Base-by-base conservation (phyloP, 2,329 filamentous ascomycete species). In the Ustulina deusta region DNA sequence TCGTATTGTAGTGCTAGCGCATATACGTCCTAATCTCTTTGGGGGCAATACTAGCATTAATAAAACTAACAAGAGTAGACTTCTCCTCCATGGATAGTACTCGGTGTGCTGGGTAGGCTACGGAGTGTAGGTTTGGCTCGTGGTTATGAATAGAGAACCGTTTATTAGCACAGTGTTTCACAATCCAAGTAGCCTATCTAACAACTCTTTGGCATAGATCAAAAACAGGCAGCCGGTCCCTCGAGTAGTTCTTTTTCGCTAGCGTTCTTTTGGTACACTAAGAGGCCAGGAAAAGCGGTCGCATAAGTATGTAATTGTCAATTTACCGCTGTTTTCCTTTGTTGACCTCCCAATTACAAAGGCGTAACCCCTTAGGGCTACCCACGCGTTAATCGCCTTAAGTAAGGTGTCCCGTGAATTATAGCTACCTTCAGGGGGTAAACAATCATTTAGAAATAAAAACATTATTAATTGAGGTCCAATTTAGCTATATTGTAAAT, bases 401-500 rank as follows among this genome's bases (percentile, higher is more conserved):
- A 46, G 9, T 46, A 46, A 3, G 9, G 42, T 15, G n/a, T 20
- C 42, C n/a, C 42, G 42, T 3, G n/a, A 46, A 3, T 46, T 3
- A 10, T 46, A 46, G 2, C 9, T 10, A 46, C 42, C 42, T 46
- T 46, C 42, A 46, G n/a, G n/a, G n/a, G 42, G 42, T 2, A 46
- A 20, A 46, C 42, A 46, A 10, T 46, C 42, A 27, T 15, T 1
- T 20, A 17, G 3, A 49, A 49, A 29, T 7, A 22, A 49, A 49
- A 22, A 7, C 46, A 49, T 49, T 49, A 22, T 13, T 49, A 13
- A 49, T 13, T 29, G 25, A 49, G 29, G 46, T 49, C 51, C n/a
- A 38, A 55, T 38, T 36, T 38, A 6, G 32, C n/a, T 38, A 55
- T 55, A 38, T 55, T 38, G 32, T 55, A 55, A 55, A 32, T 38